A percentile compares a stretch with the other conserved stretches of the same genome.
Evolutionary conservation across 2,329 filamentous ascomycete species (phyloP).

Genomic region (Apiospora saccharicola): DNA sequence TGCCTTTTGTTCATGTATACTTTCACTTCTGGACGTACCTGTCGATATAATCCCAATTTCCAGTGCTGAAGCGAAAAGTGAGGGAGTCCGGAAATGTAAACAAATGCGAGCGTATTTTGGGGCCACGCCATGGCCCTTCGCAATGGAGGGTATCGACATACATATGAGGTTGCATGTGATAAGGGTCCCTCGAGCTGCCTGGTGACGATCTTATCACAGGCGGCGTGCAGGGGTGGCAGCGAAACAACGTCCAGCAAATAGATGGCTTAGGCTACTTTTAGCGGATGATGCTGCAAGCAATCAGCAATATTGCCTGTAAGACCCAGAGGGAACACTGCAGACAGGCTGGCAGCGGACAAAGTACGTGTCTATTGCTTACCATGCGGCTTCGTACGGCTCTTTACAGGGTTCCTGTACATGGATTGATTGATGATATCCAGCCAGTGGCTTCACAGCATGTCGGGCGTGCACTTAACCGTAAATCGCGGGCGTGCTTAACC

Average conservation of each 20-base stretch:
- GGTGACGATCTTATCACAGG: constrained; percentile 18
- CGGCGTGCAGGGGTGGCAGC: constrained; percentile 3
- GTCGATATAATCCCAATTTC: neutral
- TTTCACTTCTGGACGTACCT: neutral
- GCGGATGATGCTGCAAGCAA: constrained; percentile 5
- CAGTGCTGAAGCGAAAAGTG: constrained; percentile 13
- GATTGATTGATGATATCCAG: too few species aligned
- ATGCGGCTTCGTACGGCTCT: neutral
- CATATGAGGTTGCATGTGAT: constrained; percentile 23
- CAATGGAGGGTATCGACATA: neutral
- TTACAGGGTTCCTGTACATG: neutral
- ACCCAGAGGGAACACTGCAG: too few species aligned
- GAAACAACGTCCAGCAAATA: neutral
- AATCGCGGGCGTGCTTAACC: neutral
- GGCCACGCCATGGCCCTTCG: neutral
- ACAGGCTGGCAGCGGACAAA: neutral
- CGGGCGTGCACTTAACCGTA: neutral
- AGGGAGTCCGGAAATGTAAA: neutral
- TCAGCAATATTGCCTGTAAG: neutral
- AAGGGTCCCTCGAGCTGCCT: constrained; percentile 20
- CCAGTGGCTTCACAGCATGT: neutral
- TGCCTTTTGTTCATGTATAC: neutral
- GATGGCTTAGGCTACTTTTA: neutral
- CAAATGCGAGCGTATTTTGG: neutral
- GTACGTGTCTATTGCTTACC: neutral